Conservation (phyloP, 2,329 filamentous ascomycete species). For the Nannizzia gypsea region DNA sequence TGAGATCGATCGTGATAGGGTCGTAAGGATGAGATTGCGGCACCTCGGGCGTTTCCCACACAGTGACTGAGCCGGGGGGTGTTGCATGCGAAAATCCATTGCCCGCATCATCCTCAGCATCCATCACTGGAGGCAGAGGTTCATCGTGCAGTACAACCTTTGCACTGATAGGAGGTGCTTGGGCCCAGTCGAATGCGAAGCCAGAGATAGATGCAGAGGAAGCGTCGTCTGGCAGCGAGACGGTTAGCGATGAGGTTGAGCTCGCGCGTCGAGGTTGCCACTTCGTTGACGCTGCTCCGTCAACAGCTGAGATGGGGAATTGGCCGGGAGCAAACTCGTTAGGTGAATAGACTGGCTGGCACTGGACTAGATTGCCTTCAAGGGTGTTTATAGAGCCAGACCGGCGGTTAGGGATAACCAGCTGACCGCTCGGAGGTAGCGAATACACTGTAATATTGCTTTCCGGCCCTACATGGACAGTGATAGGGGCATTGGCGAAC, state of each 20-base stretch:
- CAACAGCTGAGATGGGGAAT: constrained; percentile 55
- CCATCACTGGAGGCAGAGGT: constrained; percentile 20
- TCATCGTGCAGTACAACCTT: constrained; percentile 45
- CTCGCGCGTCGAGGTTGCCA: constrained; percentile 51
- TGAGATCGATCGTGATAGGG: constrained; percentile 20
- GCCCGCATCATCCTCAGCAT: background rate
- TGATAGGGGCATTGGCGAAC: constrained; percentile 45
- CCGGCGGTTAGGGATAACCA: constrained; percentile 49
- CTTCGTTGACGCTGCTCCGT: constrained; percentile 53
- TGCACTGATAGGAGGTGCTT: constrained; percentile 43
- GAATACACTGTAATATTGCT: constrained; percentile 33
- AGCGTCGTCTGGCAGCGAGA: constrained; percentile 39
- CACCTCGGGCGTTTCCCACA: constrained; percentile 23
- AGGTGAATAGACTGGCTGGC: constrained; percentile 41
- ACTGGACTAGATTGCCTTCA: constrained; percentile 53
- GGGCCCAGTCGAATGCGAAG: constrained; percentile 50
- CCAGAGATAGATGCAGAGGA: constrained; percentile 25
- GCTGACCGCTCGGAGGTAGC: constrained; percentile 38
- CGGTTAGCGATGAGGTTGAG: constrained; percentile 42
- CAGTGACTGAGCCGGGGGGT: constrained; percentile 15
- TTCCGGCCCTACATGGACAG: constrained; percentile 44
- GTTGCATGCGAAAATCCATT: constrained; percentile 4
- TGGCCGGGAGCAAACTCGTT: constrained; percentile 49
- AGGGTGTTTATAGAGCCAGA: constrained; percentile 44
- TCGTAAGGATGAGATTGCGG: constrained; percentile 30